Percentiles rank a stretch among this genome's conserved stretches.
These are phyloP conservation scores for Haberlea rhodopensis DNA, from an alignment of 257 asterid species.

Conservation along the genomic window DNA sequence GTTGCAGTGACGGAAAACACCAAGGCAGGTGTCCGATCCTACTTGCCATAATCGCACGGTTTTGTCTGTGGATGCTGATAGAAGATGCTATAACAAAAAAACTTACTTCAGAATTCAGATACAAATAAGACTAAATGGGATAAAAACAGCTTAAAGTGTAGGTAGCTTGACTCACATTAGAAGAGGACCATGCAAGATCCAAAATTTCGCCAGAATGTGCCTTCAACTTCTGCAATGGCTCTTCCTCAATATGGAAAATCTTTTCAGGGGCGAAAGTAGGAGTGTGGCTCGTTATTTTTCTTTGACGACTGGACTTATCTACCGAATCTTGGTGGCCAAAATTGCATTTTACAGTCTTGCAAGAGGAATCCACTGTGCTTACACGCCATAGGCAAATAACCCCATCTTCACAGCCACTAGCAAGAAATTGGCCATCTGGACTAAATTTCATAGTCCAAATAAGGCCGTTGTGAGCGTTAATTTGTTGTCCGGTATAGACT, in stretches of 20 bases:
- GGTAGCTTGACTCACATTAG: slow-evolving; percentile 52
- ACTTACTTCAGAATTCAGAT: slow-evolving; percentile 11
- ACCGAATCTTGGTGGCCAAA: slow-evolving; percentile 18
- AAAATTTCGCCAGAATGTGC: slow-evolving; percentile 63
- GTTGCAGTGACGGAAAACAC: slow-evolving; percentile 61
- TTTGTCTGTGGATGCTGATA: slow-evolving; percentile 72
- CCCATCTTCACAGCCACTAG: slow-evolving; percentile 88
- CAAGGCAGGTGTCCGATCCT: slow-evolving; percentile 52
- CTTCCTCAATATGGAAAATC: slow-evolving; percentile 56
- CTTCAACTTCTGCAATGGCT: slow-evolving; percentile 45
- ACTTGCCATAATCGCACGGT: slow-evolving; percentile 73
- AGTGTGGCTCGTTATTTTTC: slow-evolving; percentile 27
- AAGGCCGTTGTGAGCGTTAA: slow-evolving; percentile 59
- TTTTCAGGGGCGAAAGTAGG: slow-evolving; percentile 51
- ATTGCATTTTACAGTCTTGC: slow-evolving; percentile 24
- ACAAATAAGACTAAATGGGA: neutral
- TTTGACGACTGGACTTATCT: slow-evolving; percentile 18
- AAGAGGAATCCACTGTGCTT: slow-evolving; percentile 29
- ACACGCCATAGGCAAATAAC: slow-evolving; percentile 66
- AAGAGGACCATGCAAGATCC: slow-evolving; percentile 84
- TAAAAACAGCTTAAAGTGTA: neutral
- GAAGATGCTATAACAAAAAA: slow-evolving; percentile 54
- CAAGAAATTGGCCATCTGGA: slow-evolving; percentile 67
- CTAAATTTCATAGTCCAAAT: slow-evolving; percentile 80
- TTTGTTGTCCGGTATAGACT: slow-evolving; percentile 51